Conservation (phyloP, 352 stramenopile species). For the Aphanomyces cochlioides region DNA sequence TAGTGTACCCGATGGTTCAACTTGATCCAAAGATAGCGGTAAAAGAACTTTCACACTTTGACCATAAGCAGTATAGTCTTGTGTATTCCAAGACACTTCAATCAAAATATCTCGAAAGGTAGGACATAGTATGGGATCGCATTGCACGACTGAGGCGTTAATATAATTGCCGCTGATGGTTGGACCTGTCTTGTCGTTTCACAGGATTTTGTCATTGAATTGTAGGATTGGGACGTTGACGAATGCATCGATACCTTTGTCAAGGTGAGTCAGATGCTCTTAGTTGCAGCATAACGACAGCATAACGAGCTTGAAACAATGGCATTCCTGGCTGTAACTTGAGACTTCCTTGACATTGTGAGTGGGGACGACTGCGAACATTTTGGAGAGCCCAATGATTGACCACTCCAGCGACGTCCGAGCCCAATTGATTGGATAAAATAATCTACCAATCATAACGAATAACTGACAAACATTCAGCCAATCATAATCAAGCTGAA, state of each 20-base stretch:
- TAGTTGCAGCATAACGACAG: neutral
- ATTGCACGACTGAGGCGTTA: constrained; percentile 34
- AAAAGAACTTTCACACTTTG: constrained; percentile 10
- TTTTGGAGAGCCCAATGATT: too few species aligned
- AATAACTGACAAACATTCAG: too few species aligned
- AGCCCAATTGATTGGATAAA: too few species aligned
- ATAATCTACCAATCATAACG: too few species aligned
- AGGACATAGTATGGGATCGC: constrained; percentile 25
- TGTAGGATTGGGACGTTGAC: constrained; percentile 10
- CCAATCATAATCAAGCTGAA: too few species aligned
- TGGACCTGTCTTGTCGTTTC: neutral
- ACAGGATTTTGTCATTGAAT: neutral
- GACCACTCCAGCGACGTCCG: too few species aligned
- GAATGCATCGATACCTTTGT: constrained; percentile 14
- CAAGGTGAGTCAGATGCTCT: constrained; percentile 1
- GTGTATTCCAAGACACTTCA: constrained; percentile 8
- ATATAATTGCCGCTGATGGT: constrained; percentile 34
- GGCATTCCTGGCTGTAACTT: too few species aligned
- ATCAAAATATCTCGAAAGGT: neutral
- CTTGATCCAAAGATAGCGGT: constrained; percentile 9
- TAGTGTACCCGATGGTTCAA: neutral
- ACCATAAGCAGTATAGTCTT: constrained; percentile 33
- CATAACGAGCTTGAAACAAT: neutral
- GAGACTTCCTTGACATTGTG: too few species aligned
- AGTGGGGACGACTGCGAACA: too few species aligned